A percentile compares a stretch with the other conserved stretches of the same genome.
Conservation (phyloP, 2,329 filamentous ascomycete species). For the Trichoderma asperellum region DNA sequence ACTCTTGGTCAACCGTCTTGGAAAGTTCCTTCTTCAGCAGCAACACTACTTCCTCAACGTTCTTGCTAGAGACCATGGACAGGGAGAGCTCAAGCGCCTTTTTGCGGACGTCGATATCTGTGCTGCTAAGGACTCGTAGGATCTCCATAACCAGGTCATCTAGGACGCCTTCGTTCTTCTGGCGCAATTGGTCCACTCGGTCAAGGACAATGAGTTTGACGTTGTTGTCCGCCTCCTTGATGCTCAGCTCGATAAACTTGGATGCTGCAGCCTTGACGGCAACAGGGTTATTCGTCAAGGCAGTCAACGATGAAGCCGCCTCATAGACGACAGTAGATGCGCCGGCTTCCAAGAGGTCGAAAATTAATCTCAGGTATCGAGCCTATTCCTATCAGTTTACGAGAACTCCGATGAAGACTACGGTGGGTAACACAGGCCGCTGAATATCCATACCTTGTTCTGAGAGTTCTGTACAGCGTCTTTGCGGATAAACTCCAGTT, state of each 20-base stretch:
- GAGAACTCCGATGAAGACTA: constrained; percentile 34
- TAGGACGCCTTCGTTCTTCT: constrained; percentile 86
- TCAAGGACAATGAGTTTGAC: constrained; percentile 98
- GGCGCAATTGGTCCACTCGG: constrained; percentile 83
- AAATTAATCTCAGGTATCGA: constrained; percentile 90
- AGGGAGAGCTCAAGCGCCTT: constrained; percentile 89
- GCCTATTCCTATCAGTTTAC: constrained; percentile 55
- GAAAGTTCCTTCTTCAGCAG: constrained; percentile 95
- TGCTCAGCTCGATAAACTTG: constrained; percentile 96
- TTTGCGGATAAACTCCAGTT: constrained; percentile 96
- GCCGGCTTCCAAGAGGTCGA: constrained; percentile 90
- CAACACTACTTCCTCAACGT: constrained; percentile 95
- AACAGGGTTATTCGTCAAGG: constrained; percentile 93
- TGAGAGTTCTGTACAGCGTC: constrained; percentile 93
- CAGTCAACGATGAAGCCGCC: constrained; percentile 90
- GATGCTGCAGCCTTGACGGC: constrained; percentile 94
- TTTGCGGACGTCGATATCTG: constrained; percentile 91
- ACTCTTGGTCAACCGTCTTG: constrained; percentile 97
- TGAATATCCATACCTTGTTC: constrained; percentile 71
- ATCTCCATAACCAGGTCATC: constrained; percentile 98
- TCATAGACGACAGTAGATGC: constrained; percentile 97
- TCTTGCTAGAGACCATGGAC: constrained; percentile 98
- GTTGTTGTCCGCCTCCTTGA: constrained; percentile 98
- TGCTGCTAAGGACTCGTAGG: constrained; percentile 88
- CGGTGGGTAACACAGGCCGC: not conserved